Base-by-base conservation (phyloP, 1,284 basidiomycete species). In the Pascua sp. region DNA sequence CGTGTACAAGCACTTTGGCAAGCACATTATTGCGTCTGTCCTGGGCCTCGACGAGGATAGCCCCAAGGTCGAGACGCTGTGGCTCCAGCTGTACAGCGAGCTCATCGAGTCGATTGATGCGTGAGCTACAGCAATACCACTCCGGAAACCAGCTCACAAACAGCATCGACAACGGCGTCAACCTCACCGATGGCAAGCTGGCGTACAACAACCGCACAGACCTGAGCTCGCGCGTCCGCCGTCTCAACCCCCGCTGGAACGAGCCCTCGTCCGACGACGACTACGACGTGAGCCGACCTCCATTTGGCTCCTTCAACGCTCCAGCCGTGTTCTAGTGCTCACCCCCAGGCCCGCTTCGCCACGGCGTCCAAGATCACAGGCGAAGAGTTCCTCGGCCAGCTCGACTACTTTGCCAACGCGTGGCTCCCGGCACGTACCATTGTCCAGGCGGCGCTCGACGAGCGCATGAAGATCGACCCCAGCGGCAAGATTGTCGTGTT, bases 1-100 rank as follows among this genome's bases (percentile, higher is more conserved):
- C 56, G 84, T 98, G 32, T 96, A 94, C 84, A 97, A 96, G 91
- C 95, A 98, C 78, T 98, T 91, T 71, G 96, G 95, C 18, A 84
- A 86, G 70, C 86, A 93, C 64, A 88, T 98, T 65, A 86, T 98
- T 57, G 83, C 89, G 4, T 83, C 82, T 55, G 79, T 82, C 52
- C 80, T 86, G 24, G 79, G 83, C 15, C 63, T 86, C 36, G 64
- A 82, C 3, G 62, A 74, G 32, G 79, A 84, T 11, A 84, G 90
- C 67, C 77, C 83, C 3, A 86, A 84, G 56, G 83, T 95, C 46
- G 80, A 86, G 48, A 81, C 82, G 8, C 79, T 98, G 13, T 96
- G 89, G 87, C 78, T 91, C 61, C 96, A 95, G 76, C 63, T 98
- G 64, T 98, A 98, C 81, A 86, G 82, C 71, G 90, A 93, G 72